phyloP scores from a whole-genome alignment of 2,329 filamentous ascomycete genomes.

The Helotiales sp. region DNA sequence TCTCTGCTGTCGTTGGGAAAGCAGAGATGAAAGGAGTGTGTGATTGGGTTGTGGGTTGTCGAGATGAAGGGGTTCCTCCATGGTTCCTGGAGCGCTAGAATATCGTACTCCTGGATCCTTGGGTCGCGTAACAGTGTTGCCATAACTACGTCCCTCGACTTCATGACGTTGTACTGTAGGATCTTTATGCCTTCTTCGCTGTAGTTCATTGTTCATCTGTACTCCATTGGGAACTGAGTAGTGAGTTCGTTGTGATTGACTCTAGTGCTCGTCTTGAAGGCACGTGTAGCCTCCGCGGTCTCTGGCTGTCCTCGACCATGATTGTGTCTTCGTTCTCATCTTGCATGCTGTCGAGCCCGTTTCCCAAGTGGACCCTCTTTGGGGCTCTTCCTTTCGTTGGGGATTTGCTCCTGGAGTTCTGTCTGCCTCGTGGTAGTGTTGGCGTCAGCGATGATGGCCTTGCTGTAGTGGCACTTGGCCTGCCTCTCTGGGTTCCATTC shows the following conservation, averaged over 20 bases:
- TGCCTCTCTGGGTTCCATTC: not conserved
- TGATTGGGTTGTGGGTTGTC: conserved; percentile 37
- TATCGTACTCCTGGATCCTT: conserved; percentile 33
- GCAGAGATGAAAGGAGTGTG: conserved; percentile 32
- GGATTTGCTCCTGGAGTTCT: not conserved
- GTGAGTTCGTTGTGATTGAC: too few species aligned
- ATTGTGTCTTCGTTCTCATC: too few species aligned
- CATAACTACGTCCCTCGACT: conserved; percentile 30
- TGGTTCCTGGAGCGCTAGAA: conserved; percentile 36
- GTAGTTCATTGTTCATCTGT: too few species aligned
- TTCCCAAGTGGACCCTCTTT: too few species aligned
- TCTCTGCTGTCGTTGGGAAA: not conserved
- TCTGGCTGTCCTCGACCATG: too few species aligned
- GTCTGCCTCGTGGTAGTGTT: not conserved
- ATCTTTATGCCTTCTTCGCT: not conserved
- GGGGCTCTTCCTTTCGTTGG: not conserved
- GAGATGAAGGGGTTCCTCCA: conserved; percentile 34
- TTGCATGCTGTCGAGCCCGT: too few species aligned
- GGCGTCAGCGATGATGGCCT: not conserved
- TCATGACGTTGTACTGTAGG: not conserved
- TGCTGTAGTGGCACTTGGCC: not conserved
- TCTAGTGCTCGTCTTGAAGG: too few species aligned
- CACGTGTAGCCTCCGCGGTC: too few species aligned
- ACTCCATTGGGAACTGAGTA: too few species aligned
- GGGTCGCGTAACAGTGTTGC: conserved; percentile 35